Percentiles rank a stretch among this genome's conserved stretches.
phyloP scores from a whole-genome alignment of 2,329 filamentous ascomycete genomes.

The Ascochyta rabiei region DNA sequence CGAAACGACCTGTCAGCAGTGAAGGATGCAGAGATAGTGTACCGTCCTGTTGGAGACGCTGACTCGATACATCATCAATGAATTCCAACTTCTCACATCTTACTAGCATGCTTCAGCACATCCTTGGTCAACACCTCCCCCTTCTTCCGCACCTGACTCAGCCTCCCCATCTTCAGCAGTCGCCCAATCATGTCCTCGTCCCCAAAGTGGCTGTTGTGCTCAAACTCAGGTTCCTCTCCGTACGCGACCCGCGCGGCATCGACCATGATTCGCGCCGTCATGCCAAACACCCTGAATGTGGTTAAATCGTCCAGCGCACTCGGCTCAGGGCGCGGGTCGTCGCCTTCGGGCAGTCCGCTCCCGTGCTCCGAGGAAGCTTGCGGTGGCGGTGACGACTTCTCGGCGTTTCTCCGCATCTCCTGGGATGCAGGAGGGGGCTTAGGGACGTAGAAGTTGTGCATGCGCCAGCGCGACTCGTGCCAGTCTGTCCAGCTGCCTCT shows the following conservation, averaged over 20 bases:
- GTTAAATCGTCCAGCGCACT: slow-evolving; percentile 49
- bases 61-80: too few species aligned
- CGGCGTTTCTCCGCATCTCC: slow-evolving; percentile 9
- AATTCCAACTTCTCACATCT: too few species aligned
- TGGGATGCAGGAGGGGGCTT: slow-evolving; percentile 25
- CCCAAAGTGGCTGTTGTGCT: slow-evolving; percentile 69
- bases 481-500: slow-evolving; percentile 80
- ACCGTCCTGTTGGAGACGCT: too few species aligned
- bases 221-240: slow-evolving; percentile 80
- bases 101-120: slow-evolving; percentile 58
- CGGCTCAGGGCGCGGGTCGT: slow-evolving; percentile 47
- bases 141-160: slow-evolving; percentile 58
- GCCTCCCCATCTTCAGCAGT: slow-evolving; percentile 61
- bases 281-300: slow-evolving; percentile 87
- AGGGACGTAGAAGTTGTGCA: slow-evolving; percentile 93
- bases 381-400: not conserved
- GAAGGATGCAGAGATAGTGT: too few species aligned
- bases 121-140: slow-evolving; percentile 61
- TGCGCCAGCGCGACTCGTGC: slow-evolving; percentile 77
- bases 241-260: slow-evolving; percentile 88
- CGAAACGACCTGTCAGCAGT: too few species aligned
- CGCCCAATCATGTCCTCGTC: slow-evolving; percentile 70
- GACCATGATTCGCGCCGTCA: slow-evolving; percentile 90
- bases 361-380: slow-evolving; percentile 1
- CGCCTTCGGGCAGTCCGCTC: slow-evolving; percentile 18